phyloP scores from a whole-genome alignment of 2,329 filamentous ascomycete genomes.

The Onygenales sp. region DNA sequence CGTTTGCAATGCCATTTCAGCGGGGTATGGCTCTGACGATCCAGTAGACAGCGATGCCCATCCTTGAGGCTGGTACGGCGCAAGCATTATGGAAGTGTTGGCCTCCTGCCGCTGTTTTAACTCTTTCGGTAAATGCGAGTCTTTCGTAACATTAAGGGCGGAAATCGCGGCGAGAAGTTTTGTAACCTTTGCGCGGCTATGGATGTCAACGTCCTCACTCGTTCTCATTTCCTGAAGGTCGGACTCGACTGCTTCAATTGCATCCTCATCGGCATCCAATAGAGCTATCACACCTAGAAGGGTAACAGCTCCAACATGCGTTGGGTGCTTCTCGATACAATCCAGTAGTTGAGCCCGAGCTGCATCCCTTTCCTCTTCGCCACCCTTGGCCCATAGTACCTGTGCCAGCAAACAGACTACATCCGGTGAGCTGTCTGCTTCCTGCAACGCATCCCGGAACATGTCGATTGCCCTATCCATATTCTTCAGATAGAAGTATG shows the following conservation, averaged over 20 bases:
- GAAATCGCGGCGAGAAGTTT: slow-evolving; percentile 69
- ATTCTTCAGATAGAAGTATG: slow-evolving; percentile 61
- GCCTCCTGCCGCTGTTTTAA: slow-evolving; percentile 54
- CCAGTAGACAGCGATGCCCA: slow-evolving; percentile 67
- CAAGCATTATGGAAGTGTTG: slow-evolving; percentile 68
- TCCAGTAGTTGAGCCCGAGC: slow-evolving; percentile 74
- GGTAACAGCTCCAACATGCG: slow-evolving; percentile 69
- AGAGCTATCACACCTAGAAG: slow-evolving; percentile 77
- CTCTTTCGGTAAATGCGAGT: slow-evolving; percentile 31
- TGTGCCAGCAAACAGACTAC: slow-evolving; percentile 81
- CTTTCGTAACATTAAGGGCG: slow-evolving; percentile 41
- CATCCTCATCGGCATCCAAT: slow-evolving; percentile 69
- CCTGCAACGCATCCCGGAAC: slow-evolving; percentile 70
- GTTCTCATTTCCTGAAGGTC: slow-evolving; percentile 67
- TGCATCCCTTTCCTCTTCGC: slow-evolving; percentile 60
- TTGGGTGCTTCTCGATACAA: slow-evolving; percentile 62
- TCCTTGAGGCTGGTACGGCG: slow-evolving; percentile 67
- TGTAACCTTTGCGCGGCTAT: slow-evolving; percentile 61
- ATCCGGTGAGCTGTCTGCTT: slow-evolving; percentile 68
- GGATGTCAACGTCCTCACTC: slow-evolving; percentile 51
- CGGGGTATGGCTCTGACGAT: slow-evolving; percentile 45
- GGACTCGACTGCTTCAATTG: slow-evolving; percentile 66
- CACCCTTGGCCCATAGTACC: slow-evolving; percentile 84
- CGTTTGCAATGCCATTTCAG: slow-evolving; percentile 74
- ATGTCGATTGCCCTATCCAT: slow-evolving; percentile 63